These are phyloP conservation scores for Exophiala lecanii-corni DNA, from an alignment of 2,329 filamentous ascomycete species.

Conservation along the genomic window DNA sequence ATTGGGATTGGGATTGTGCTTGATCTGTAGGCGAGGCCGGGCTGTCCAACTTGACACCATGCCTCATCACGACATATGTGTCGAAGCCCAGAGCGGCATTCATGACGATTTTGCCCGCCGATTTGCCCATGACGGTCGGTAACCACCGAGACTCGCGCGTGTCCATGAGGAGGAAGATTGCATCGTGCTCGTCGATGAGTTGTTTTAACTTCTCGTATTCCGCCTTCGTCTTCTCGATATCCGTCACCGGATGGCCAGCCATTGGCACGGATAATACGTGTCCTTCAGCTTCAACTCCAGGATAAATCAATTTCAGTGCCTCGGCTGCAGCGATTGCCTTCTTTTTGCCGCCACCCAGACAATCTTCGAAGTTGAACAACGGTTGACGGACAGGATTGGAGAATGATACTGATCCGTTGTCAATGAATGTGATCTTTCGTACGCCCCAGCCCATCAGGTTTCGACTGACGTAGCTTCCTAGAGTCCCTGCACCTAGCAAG, in stretches of 20 bases:
- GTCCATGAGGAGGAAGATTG: constrained; percentile 94
- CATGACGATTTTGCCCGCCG: constrained; percentile 88
- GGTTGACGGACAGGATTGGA: constrained; percentile 96
- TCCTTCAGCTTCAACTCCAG: constrained; percentile 76
- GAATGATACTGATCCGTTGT: constrained; percentile 88
- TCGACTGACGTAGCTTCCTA: constrained; percentile 89
- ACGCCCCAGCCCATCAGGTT: constrained; percentile 95
- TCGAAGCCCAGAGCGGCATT: constrained; percentile 96
- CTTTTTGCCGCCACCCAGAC: constrained; percentile 72
- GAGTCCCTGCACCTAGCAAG: constrained; percentile 82
- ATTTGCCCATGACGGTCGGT: constrained; percentile 92
- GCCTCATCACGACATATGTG: constrained; percentile 94
- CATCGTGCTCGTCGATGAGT: constrained; percentile 81
- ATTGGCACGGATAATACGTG: constrained; percentile 86
- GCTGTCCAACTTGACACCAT: constrained; percentile 63
- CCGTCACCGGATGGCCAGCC: constrained; percentile 82
- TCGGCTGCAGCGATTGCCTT: constrained; percentile 80
- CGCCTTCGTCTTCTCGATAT: constrained; percentile 62
- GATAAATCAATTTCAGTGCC: constrained; percentile 79
- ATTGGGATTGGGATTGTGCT: neutral
- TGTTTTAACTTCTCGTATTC: constrained; percentile 72
- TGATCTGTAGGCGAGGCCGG: constrained; percentile 46
- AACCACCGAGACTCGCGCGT: constrained; percentile 92
- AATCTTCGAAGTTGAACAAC: constrained; percentile 85
- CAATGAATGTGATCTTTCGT: constrained; percentile 89